Evolutionary conservation across 2,329 filamentous ascomycete species (phyloP), one percentile per base, ranked within the genome.

Genomic region (Talaromyces sp.): DNA sequence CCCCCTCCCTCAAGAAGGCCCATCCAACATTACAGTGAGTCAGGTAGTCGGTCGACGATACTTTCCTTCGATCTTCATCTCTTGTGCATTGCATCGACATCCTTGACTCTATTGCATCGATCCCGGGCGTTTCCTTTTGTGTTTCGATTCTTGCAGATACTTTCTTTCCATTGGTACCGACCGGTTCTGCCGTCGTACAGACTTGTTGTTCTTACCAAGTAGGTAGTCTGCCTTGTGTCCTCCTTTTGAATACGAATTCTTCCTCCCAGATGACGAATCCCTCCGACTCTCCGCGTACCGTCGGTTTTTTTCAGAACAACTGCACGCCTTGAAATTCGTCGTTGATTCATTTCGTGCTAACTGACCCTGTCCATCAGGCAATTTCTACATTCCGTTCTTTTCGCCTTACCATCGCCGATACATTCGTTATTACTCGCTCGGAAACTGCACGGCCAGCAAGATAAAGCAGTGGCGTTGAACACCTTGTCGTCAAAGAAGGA

Each of bases 351-450:
- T 21, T 46, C 46, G 33, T 59, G 23, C 33, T 42, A 42, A 57
- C 59, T 23, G 12, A 18, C 16, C 35, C 50, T 37, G 23, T 9
- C 56, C 67, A 69, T 69, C 67, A 58, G 67, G 69, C 69, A 66
- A 67, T 67, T 67, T 64, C 52, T 69, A 66, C 37, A 67, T 65
- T 67, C 67, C 67, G 58, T 71, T 67, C 65, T 63, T 66, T 64
- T 66, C 65, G 67, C 60, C 31, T n/a, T 12, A 23, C 58, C 44
- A 9, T 12, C 35, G 58, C 54, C 64, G 44, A 63, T 65, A 66
- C 65, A 63, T 62, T 68, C 58, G 44, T 68, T 69, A 67, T 66
- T 72, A 63, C 60, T 69, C 72, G 71, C 72, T 73, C 68, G 25
- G 70, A 67, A 71, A 52, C 40, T 35, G 28, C 28, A 40, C 42